Evolutionary conservation across 768 basidiomycete species (phyloP).

Genomic region (Termitomyces sp.): DNA sequence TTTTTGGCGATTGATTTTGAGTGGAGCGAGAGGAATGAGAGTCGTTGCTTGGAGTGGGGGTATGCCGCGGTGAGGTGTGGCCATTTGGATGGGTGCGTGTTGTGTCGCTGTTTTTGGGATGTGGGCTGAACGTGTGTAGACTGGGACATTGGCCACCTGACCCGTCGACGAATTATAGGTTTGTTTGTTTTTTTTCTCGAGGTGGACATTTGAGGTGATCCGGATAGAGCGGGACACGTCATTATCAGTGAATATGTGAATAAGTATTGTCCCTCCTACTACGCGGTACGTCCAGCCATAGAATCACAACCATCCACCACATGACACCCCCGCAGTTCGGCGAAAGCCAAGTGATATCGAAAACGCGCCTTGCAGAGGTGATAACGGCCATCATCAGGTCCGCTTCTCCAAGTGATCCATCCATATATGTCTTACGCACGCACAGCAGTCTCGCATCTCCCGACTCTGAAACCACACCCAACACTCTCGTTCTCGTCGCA

Average conservation of each 20-base stretch:
- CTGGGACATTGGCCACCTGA: slow-evolving; percentile 73
- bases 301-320: not conserved
- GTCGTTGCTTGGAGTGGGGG: slow-evolving; percentile 73
- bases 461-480: slow-evolving; percentile 69
- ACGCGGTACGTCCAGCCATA: not conserved
- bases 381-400: slow-evolving; percentile 74
- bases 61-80: slow-evolving; percentile 78
- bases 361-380: slow-evolving; percentile 65
- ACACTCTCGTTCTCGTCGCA: slow-evolving; percentile 61
- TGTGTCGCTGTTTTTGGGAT: not conserved
- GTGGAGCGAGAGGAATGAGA: slow-evolving; percentile 69
- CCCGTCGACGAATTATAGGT: slow-evolving; percentile 79
- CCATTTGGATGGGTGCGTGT: slow-evolving; percentile 56
- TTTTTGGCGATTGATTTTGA: slow-evolving; percentile 77
- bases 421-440: not conserved
- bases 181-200: slow-evolving; percentile 20
- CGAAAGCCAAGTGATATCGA: slow-evolving; percentile 67
- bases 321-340: slow-evolving; percentile 54
- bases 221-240: slow-evolving; percentile 72
- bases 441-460: slow-evolving; percentile 69
- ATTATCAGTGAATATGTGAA: slow-evolving; percentile 69
- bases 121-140: slow-evolving; percentile 34
- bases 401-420: not conserved
- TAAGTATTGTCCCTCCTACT: no score
- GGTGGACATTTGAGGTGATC: slow-evolving; percentile 10